Percentiles rank a stretch among this genome's conserved stretches.
phyloP scores from a whole-genome alignment of 140 eudicot species.

The Ambrosia hybrid region DNA sequence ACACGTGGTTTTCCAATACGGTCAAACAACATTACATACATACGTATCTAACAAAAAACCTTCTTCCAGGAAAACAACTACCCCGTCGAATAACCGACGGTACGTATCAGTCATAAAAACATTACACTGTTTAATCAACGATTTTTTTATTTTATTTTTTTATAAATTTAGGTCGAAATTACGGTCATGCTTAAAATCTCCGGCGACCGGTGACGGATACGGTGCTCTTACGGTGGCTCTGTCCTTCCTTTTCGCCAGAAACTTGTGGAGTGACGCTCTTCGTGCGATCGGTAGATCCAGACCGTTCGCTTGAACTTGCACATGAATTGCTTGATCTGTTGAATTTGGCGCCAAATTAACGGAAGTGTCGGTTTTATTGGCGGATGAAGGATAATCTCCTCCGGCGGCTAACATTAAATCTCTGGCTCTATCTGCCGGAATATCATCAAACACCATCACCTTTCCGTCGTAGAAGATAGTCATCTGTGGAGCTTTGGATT shows the following conservation, averaged over 20 bases:
- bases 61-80: too few relatives aligned
- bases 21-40: too few relatives aligned
- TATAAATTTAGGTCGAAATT: constrained; percentile 56
- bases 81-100: too few relatives aligned
- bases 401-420: constrained; percentile 20
- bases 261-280: constrained; percentile 56
- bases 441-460: constrained; percentile 37
- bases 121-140: background rate
- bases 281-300: constrained; percentile 55
- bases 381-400: background rate
- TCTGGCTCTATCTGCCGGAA: constrained; percentile 36
- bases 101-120: background rate
- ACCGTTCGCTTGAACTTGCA: constrained; percentile 12
- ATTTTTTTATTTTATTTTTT: too few relatives aligned
- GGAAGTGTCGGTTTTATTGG: background rate
- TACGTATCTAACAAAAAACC: too few relatives aligned
- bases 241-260: constrained; percentile 54
- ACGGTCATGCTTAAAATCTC: constrained; percentile 24
- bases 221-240: constrained; percentile 59
- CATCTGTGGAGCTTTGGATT: constrained; percentile 34
- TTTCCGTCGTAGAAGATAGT: constrained; percentile 51
- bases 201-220: constrained; percentile 23
- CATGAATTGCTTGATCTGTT: background rate
- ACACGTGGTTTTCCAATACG: too few relatives aligned
- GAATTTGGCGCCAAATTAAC: background rate